Conservation (phyloP, 2,329 filamentous ascomycete species). For the Fusarium longipes region DNA sequence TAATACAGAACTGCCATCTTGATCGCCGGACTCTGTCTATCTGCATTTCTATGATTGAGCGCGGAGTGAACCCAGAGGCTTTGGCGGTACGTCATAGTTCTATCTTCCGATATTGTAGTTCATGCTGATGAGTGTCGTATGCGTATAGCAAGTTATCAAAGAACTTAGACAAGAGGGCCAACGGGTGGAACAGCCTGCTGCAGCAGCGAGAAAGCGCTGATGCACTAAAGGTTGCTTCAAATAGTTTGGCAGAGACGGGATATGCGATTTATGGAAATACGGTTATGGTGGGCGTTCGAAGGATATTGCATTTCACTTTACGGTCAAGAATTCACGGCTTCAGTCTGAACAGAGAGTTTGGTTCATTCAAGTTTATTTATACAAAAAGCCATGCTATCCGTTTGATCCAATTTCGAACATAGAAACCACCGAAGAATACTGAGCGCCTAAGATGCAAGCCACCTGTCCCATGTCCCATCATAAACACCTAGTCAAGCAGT, state of each 20-base stretch:
- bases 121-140: background rate
- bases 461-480: slow-evolving; percentile 19
- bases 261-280: background rate
- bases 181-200: slow-evolving; percentile 57
- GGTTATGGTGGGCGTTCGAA: slow-evolving; percentile 21
- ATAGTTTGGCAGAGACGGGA: background rate
- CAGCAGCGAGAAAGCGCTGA: slow-evolving; percentile 47
- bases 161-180: slow-evolving; percentile 69
- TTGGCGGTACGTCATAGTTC: slow-evolving; percentile 75
- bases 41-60: slow-evolving; percentile 96
- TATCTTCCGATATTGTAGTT: rapidly evolving
- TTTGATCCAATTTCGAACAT: slow-evolving; percentile 13
- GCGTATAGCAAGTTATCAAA: slow-evolving; percentile 66
- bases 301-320: slow-evolving; percentile 16
- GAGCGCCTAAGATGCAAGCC: slow-evolving; percentile 34
- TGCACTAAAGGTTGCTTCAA: background rate
- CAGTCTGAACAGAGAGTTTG: slow-evolving; percentile 16
- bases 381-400: slow-evolving; percentile 18
- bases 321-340: background rate
- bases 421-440: slow-evolving; percentile 4
- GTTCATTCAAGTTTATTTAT: slow-evolving; percentile 6
- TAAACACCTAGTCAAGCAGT: slow-evolving; percentile 23
- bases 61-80: slow-evolving; percentile 95
- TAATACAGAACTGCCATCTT: slow-evolving; percentile 86
- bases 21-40: slow-evolving; percentile 91